Conservation (phyloP, 2,329 filamentous ascomycete species). For the Onygenales sp. region DNA sequence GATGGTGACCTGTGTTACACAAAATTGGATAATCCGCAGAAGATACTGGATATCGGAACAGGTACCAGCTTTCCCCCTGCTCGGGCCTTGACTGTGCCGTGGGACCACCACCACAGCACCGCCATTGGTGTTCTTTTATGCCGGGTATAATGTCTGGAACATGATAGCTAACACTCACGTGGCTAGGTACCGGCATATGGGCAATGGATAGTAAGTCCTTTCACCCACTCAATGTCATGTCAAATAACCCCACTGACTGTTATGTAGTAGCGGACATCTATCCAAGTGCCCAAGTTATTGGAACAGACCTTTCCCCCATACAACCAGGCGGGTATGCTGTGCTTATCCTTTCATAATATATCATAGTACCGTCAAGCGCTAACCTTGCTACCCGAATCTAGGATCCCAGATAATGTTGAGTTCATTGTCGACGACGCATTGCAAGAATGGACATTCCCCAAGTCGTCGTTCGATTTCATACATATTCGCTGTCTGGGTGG, state of each 20-base stretch:
- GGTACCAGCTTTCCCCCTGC: conserved; percentile 13
- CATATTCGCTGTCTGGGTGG: conserved; percentile 42
- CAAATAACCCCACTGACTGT: neutral
- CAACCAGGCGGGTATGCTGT: conserved; percentile 15
- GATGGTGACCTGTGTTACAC: conserved; percentile 25
- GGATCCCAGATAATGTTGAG: conserved; percentile 50
- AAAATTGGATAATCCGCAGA: conserved; percentile 16
- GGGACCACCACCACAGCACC: no score
- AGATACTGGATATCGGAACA: conserved; percentile 26
- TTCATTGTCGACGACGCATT: conserved; percentile 57
- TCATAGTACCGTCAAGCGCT: neutral
- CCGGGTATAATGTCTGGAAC: no score
- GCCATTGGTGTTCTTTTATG: no score
- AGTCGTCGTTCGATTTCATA: conserved; percentile 45
- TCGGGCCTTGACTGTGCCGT: no score
- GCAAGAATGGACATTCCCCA: conserved; percentile 47
- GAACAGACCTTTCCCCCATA: conserved; percentile 22
- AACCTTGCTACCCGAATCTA: conserved; percentile 9
- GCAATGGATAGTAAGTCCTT: conserved; percentile 18
- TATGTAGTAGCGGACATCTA: conserved; percentile 22
- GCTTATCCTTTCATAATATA: neutral
- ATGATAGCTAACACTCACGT: neutral
- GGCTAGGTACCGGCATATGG: conserved; percentile 21
- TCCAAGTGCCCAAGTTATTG: conserved; percentile 18
- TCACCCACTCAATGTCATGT: neutral